A percentile compares a stretch with the other conserved stretches of the same genome.
phyloP scores from a whole-genome alignment of 805 yeast species.

The Saccharomycopsis amapae region DNA sequence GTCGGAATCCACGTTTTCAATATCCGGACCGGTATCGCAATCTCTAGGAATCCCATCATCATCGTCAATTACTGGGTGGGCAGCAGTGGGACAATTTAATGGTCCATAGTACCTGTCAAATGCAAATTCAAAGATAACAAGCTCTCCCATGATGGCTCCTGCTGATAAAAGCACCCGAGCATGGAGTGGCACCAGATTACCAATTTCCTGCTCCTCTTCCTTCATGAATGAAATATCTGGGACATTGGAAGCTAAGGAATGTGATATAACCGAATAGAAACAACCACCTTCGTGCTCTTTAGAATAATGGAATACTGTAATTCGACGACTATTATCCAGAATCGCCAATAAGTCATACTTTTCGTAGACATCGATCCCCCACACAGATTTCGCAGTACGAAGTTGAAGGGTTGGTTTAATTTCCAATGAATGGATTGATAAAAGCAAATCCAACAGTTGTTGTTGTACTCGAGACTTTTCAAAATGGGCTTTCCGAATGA shows the following conservation, averaged over 20 bases:
- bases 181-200: too few species aligned
- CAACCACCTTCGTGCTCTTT: constrained; percentile 17
- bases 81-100: constrained; percentile 1
- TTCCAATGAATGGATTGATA: constrained; percentile 11
- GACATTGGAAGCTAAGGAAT: constrained; percentile 45
- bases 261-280: constrained; percentile 30
- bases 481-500: neutral
- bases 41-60: neutral
- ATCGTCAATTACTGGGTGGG: constrained; percentile 2
- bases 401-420: constrained; percentile 28
- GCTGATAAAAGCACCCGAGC: neutral
- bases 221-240: constrained; percentile 42
- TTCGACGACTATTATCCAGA: constrained; percentile 47
- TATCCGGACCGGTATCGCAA: neutral
- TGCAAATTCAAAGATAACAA: constrained; percentile 33
- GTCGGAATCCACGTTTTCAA: neutral
- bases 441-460: too few species aligned
- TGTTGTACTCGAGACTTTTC: neutral
- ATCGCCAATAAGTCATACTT: constrained; percentile 35
- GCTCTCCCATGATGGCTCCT: constrained; percentile 28
- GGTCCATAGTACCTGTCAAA: constrained; percentile 30
- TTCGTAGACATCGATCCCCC: constrained; percentile 52
- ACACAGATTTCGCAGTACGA: constrained; percentile 40
- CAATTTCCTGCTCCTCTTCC: neutral
- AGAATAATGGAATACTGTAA: constrained; percentile 35